Conservation (phyloP, 2,329 filamentous ascomycete species). For the Epichloe baconii region DNA sequence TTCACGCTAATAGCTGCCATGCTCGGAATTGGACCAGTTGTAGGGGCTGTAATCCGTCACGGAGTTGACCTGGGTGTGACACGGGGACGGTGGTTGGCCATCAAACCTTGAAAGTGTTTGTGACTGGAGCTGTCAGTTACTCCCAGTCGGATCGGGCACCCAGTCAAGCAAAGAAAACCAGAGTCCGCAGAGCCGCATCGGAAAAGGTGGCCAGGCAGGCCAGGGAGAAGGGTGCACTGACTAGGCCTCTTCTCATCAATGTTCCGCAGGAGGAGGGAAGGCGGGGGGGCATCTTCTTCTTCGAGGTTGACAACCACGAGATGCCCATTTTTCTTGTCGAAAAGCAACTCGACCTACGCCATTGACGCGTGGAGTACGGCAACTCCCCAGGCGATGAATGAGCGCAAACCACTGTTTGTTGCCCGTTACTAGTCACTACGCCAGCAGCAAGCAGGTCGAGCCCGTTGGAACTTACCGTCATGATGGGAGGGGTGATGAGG, state of each 20-base stretch:
- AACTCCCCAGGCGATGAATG: background rate
- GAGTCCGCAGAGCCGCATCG: conserved; percentile 4
- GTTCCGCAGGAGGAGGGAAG: no score
- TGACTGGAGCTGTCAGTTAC: background rate
- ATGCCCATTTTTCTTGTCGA: background rate
- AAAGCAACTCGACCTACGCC: background rate
- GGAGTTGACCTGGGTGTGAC: background rate
- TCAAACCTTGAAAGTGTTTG: background rate
- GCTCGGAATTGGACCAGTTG: background rate
- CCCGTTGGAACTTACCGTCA: no score
- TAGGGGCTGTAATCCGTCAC: background rate
- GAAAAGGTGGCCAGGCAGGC: background rate
- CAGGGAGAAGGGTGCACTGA: background rate
- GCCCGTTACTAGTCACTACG: no score
- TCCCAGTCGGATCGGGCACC: background rate
- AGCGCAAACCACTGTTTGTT: background rate
- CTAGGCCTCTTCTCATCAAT: no score
- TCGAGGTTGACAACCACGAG: background rate
- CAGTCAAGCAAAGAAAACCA: background rate
- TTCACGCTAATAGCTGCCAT: background rate
- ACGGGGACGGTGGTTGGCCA: background rate
- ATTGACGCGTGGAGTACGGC: background rate
- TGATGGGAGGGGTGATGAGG: background rate
- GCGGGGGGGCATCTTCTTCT: background rate
- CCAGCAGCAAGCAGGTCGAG: no score